These are phyloP conservation scores for Tricholoma bakamatsutake DNA, from an alignment of 768 basidiomycete species.

Conservation along the genomic window DNA sequence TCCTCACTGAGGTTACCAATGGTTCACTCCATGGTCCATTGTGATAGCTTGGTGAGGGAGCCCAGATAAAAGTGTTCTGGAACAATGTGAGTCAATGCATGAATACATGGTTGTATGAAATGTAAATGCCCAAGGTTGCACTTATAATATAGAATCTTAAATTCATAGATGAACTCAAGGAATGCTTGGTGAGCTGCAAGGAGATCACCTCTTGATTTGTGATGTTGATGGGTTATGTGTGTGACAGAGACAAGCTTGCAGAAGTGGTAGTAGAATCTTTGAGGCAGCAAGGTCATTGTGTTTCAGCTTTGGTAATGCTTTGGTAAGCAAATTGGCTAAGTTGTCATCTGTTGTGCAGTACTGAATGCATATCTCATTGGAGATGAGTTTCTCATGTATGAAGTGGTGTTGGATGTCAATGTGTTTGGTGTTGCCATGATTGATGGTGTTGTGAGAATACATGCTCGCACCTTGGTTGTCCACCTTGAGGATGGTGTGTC, in stretches of 20 bases:
- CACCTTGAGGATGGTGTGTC: too few species aligned
- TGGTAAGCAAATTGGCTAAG: too few species aligned
- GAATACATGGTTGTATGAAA: slow-evolving; percentile 27
- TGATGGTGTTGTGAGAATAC: too few species aligned
- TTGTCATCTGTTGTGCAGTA: too few species aligned
- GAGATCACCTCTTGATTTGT: slow-evolving; percentile 14
- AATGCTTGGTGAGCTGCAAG: not conserved
- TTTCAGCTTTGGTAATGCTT: too few species aligned
- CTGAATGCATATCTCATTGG: too few species aligned
- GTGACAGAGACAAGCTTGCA: slow-evolving; percentile 23
- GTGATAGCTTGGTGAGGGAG: slow-evolving; percentile 10
- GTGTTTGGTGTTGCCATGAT: too few species aligned
- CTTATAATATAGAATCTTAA: slow-evolving; percentile 29
- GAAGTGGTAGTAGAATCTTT: slow-evolving; percentile 14
- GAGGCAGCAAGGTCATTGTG: too few species aligned
- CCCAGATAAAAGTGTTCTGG: slow-evolving; percentile 20
- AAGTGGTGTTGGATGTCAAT: too few species aligned
- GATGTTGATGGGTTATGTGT: slow-evolving; percentile 16
- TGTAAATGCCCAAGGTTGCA: slow-evolving; percentile 21
- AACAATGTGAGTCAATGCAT: slow-evolving; percentile 23
- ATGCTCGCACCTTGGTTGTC: too few species aligned
- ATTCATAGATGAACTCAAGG: slow-evolving; percentile 24
- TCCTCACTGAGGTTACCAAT: slow-evolving; percentile 4
- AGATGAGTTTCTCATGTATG: too few species aligned
- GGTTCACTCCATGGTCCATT: slow-evolving; percentile 12